Conservation (phyloP, 306 rosid species). For the Cicer pinnatifidum region DNA sequence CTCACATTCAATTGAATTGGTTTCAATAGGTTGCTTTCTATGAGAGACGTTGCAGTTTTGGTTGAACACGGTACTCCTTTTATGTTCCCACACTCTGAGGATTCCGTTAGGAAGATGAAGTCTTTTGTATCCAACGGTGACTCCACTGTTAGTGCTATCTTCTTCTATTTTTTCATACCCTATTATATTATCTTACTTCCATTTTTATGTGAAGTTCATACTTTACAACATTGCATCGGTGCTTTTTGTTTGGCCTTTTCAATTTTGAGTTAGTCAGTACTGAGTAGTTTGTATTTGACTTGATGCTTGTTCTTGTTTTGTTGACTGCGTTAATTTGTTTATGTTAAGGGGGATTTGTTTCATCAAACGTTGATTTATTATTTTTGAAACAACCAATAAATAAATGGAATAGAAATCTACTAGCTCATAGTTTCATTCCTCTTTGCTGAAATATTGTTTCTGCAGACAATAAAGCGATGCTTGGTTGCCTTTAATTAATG, state of each 20-base stretch:
- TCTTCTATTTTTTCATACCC: background rate
- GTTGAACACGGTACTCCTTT: conserved; percentile 65
- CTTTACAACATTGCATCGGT: background rate
- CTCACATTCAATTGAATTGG: conserved; percentile 4
- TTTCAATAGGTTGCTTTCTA: conserved; percentile 68
- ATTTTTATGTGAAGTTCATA: conserved; percentile 3
- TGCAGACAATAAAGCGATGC: background rate
- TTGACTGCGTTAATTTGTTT: conserved; percentile 6
- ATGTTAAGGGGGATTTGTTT: background rate
- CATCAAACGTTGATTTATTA: background rate
- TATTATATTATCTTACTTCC: background rate
- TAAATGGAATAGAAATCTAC: background rate
- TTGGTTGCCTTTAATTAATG: background rate
- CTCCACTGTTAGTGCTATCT: conserved; percentile 55
- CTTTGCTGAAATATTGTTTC: background rate
- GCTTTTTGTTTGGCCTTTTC: background rate
- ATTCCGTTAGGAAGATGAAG: conserved; percentile 56
- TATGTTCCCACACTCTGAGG: conserved; percentile 62
- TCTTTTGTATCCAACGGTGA: conserved; percentile 53
- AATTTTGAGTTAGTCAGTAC: background rate
- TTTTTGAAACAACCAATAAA: background rate
- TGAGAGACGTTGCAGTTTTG: conserved; percentile 65
- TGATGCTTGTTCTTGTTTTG: background rate
- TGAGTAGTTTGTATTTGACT: conserved; percentile 1
- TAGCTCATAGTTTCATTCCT: background rate